Evolutionary conservation across 2,329 filamentous ascomycete genomes (phyloP).

Genomic region (Drechmeria coniospora): DNA sequence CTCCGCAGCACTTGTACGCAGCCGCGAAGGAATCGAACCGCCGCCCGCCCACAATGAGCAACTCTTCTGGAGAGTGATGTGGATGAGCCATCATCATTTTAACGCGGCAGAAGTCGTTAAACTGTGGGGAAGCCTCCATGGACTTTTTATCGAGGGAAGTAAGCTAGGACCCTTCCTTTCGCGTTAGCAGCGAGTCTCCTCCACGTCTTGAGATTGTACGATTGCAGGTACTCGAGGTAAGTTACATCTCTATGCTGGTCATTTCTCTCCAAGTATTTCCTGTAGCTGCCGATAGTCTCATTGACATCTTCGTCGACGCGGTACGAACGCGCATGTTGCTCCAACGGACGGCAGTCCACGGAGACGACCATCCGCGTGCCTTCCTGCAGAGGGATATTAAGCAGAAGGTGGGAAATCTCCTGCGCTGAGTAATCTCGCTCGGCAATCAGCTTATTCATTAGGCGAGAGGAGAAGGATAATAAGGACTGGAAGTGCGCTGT

Average conservation of each 20-base stretch:
- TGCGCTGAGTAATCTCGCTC: constrained; percentile 3
- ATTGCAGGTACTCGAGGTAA: constrained; percentile 1
- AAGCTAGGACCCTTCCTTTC: constrained; percentile 1
- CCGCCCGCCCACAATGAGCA: constrained; percentile 1
- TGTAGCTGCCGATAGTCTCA: constrained; percentile 1
- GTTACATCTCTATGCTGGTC: constrained; percentile 1
- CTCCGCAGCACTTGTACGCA: background rate
- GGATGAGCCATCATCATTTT: constrained; percentile 2
- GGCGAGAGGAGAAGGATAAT: constrained; percentile 1
- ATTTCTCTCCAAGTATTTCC: constrained; percentile 1
- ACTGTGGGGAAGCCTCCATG: background rate
- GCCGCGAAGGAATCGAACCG: constrained; percentile 1
- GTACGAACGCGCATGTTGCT: constrained; percentile 1
- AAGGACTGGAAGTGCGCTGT: too few relatives aligned
- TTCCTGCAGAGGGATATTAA: constrained; percentile 2
- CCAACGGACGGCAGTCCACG: constrained; percentile 2
- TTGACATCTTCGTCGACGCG: constrained; percentile 1
- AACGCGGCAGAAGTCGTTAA: constrained; percentile 1
- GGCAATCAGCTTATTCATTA: constrained; percentile 2
- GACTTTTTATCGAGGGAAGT: constrained; percentile 1
- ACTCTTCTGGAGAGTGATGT: constrained; percentile 1
- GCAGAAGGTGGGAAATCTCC: constrained; percentile 2
- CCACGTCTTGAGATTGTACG: constrained; percentile 2
- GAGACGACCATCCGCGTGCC: constrained; percentile 1
- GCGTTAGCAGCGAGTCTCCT: constrained; percentile 2